phyloP scores from a whole-genome alignment of 345 rosid species.

The Barbarea vulgaris region DNA sequence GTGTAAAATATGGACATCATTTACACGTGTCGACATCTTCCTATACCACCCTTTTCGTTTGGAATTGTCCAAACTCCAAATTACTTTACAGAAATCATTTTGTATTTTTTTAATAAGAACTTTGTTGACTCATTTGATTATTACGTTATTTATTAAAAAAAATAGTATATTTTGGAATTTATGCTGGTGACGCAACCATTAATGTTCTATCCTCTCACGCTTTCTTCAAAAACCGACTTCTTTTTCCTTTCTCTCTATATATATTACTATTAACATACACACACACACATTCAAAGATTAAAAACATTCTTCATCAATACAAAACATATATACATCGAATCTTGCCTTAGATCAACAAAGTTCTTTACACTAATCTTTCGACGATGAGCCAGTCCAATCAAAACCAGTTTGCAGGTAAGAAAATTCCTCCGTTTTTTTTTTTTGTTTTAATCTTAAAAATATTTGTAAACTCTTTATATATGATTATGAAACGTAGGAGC shows the following conservation, averaged over 20 bases:
- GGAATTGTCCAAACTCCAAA: conserved; percentile 3
- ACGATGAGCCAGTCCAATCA: conserved; percentile 37
- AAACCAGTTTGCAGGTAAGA: conserved; percentile 33
- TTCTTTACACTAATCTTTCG: not conserved
- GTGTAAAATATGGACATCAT: not conserved
- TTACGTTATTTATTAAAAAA: not conserved
- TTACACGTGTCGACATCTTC: conserved; percentile 24
- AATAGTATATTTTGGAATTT: not conserved
- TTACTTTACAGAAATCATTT: conserved; percentile 6
- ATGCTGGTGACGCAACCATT: not conserved
- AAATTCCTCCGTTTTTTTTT: not conserved
- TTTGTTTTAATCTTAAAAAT: not conserved
- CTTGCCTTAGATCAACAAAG: conserved; percentile 16
- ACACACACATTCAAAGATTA: conserved; percentile 9
- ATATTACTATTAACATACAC: conserved; percentile 1
- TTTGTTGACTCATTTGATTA: not conserved
- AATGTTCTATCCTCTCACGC: conserved; percentile 33
- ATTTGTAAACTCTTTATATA: not conserved
- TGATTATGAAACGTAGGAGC: conserved; percentile 29
- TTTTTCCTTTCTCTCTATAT: not conserved
- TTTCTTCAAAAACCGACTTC: conserved; percentile 15
- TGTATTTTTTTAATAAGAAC: too few species aligned
- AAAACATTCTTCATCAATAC: conserved; percentile 11
- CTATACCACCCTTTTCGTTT: conserved; percentile 7
- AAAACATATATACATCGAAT: not conserved